phyloP scores from a whole-genome alignment of 2,329 filamentous ascomycete genomes.

The Lachnellula occidentalis region DNA sequence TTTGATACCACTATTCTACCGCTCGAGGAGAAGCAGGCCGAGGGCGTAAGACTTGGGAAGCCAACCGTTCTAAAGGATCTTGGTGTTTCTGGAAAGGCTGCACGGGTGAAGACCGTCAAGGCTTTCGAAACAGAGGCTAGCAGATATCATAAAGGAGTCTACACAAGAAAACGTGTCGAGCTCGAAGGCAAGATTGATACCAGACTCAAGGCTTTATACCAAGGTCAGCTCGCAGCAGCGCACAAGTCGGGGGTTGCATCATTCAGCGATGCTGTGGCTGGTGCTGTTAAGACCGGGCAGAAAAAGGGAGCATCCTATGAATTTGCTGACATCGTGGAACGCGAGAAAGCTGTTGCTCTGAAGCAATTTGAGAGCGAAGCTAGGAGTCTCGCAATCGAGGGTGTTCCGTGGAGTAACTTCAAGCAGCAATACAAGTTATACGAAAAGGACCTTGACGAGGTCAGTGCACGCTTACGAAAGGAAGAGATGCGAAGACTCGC shows the following conservation, averaged over 20 bases:
- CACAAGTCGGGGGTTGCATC: conserved; percentile 81
- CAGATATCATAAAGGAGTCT: conserved; percentile 95
- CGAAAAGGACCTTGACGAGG: conserved; percentile 85
- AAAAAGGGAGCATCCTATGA: conserved; percentile 89
- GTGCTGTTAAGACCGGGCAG: conserved; percentile 83
- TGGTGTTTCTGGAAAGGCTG: conserved; percentile 64
- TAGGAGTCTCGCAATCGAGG: conserved; percentile 67
- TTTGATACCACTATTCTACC: conserved; percentile 82
- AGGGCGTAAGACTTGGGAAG: conserved; percentile 67
- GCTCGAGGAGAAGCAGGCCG: conserved; percentile 79
- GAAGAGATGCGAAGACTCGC: conserved; percentile 95
- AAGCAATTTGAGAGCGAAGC: conserved; percentile 72
- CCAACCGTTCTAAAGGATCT: conserved; percentile 68
- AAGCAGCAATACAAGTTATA: conserved; percentile 73
- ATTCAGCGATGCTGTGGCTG: conserved; percentile 84
- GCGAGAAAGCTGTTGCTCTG: conserved; percentile 72
- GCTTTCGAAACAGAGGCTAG: conserved; percentile 89
- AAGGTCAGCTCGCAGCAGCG: conserved; percentile 79
- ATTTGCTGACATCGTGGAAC: conserved; percentile 86
- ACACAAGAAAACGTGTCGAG: conserved; percentile 76
- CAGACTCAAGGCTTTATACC: conserved; percentile 82
- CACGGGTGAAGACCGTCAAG: conserved; percentile 68
- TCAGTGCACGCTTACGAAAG: conserved; percentile 76
- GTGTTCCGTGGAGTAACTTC: conserved; percentile 83
- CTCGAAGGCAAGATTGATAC: conserved; percentile 81